A percentile compares a stretch with the other conserved stretches of the same genome.
These are phyloP conservation scores for Lanmaoa rubissima DNA, from an alignment of 768 basidiomycete species.

Conservation along the genomic window DNA sequence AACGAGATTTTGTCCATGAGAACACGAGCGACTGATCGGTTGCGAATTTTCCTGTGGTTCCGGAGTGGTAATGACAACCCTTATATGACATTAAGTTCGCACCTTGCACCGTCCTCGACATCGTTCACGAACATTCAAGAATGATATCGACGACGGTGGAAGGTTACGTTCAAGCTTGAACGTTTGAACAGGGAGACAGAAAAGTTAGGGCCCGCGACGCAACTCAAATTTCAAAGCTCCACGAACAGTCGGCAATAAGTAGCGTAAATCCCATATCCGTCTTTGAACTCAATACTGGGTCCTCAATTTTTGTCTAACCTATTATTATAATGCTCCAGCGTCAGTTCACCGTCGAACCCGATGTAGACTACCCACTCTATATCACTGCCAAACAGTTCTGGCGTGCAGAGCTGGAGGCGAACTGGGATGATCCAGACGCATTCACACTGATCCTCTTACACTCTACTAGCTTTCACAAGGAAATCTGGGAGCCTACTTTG, in stretches of 20 bases:
- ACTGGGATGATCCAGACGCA: conserved; percentile 40
- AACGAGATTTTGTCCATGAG: not conserved
- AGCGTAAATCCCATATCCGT: not conserved
- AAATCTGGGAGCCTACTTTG: conserved; percentile 67
- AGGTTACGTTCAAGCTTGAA: too few relatives aligned
- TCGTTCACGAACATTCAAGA: too few relatives aligned
- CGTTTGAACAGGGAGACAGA: too few relatives aligned
- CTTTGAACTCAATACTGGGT: not conserved
- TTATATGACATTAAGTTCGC: not conserved
- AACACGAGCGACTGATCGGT: not conserved
- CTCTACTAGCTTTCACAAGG: conserved; percentile 73
- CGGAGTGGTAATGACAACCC: too few relatives aligned
- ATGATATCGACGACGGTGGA: too few relatives aligned
- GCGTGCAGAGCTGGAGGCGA: conserved; percentile 38
- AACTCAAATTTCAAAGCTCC: not conserved
- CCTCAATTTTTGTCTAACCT: not conserved
- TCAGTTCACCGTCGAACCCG: conserved; percentile 37
- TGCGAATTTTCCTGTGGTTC: not conserved
- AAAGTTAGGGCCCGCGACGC: not conserved
- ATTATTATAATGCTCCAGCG: conserved; percentile 22
- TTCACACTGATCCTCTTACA: conserved; percentile 62
- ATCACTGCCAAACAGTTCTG: conserved; percentile 60
- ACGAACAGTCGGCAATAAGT: not conserved
- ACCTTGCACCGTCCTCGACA: not conserved
- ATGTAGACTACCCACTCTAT: conserved; percentile 44